These are phyloP conservation scores for Lepidium africanum DNA, from an alignment of 345 rosid genomes.

Conservation along the genomic window DNA sequence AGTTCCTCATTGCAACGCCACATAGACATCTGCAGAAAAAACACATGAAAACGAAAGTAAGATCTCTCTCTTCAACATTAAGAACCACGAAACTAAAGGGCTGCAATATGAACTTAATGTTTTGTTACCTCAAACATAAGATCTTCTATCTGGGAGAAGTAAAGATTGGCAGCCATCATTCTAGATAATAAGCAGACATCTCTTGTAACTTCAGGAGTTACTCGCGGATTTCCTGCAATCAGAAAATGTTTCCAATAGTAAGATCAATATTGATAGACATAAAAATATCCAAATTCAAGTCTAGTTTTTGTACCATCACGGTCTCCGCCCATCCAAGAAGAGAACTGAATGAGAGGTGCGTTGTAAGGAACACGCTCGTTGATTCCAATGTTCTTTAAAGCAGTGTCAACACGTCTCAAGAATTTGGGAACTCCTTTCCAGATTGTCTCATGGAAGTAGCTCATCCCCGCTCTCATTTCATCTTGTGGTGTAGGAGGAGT, in stretches of 20 bases:
- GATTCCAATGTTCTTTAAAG: slow-evolving; percentile 88
- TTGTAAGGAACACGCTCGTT: slow-evolving; percentile 92
- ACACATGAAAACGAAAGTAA: background rate
- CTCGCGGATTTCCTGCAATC: slow-evolving; percentile 85
- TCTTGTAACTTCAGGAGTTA: slow-evolving; percentile 97
- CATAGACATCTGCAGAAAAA: slow-evolving; percentile 75
- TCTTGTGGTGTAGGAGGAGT: slow-evolving; percentile 98
- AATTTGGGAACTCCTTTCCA: slow-evolving; percentile 99
- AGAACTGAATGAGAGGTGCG: slow-evolving; percentile 95
- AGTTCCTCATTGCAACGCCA: slow-evolving; percentile 98
- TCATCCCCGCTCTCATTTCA: slow-evolving; percentile 99
- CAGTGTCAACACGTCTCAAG: slow-evolving; percentile 94
- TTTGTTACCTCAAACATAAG: slow-evolving; percentile 88
- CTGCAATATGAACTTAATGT: background rate
- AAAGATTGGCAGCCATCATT: slow-evolving; percentile 99
- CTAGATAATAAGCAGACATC: slow-evolving; percentile 95
- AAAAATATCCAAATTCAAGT: no score
- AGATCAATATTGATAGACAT: no score
- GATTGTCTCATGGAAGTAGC: slow-evolving; percentile 98
- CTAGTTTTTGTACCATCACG: slow-evolving; percentile 60
- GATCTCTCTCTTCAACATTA: background rate
- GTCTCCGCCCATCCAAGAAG: slow-evolving; percentile 99
- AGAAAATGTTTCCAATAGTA: background rate
- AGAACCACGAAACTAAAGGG: background rate
- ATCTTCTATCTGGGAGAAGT: slow-evolving; percentile 95